Base-by-base conservation (phyloP, 805 yeast genomes). In the Lachancea quebecensis region DNA sequence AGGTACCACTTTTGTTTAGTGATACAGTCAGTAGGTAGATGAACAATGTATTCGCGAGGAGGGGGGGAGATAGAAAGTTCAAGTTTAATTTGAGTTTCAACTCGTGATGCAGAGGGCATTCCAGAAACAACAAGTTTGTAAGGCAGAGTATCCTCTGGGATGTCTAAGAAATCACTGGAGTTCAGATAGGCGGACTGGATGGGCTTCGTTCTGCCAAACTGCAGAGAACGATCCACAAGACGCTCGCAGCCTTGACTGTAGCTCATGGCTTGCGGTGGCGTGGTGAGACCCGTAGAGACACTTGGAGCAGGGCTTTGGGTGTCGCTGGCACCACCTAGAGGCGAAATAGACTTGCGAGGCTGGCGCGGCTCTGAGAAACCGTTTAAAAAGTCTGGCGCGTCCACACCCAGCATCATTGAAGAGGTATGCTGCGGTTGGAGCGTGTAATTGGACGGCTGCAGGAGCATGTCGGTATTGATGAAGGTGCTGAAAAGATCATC, bases 71-170 rank as follows among this genome's bases (percentile, higher is more conserved):
- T 68, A 8, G 74, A 62, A 16, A 91, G 66, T 37, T 74, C 73
- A 36, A 95, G 69, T 62, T 88, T 90, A 60, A 93, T 87, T 67
- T 93, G 99, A 12, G 97, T 91, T 66, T 91, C 99, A 6, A 91
- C 99, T 52, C 99, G 77, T 10, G 96, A 87, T 53, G 79, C 81
- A 4, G 77, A 67, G 1, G 97, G 97, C 38, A 91, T 70, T 42
- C 81, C 83, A 7, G 71, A 63, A 1, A 91, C 68, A 21, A 66
- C 61, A 43, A 85, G 52, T 44, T 71, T 67, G 59, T 75, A 80
- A 3, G 74, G 73, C 38, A 69, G 46, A 2, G 52, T 37, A 6
- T 51, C 41, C 10, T 54, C 56, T 38, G 61, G 62, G 18, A 60
- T 50, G 12, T 53, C 58, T 10, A 65, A 38, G 39, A 54, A 63